Percentiles rank a stretch among this genome's conserved stretches.
Evolutionary conservation across 2,329 filamentous ascomycete species (phyloP).

Genomic region (Chalaropsis ovoidea): DNA sequence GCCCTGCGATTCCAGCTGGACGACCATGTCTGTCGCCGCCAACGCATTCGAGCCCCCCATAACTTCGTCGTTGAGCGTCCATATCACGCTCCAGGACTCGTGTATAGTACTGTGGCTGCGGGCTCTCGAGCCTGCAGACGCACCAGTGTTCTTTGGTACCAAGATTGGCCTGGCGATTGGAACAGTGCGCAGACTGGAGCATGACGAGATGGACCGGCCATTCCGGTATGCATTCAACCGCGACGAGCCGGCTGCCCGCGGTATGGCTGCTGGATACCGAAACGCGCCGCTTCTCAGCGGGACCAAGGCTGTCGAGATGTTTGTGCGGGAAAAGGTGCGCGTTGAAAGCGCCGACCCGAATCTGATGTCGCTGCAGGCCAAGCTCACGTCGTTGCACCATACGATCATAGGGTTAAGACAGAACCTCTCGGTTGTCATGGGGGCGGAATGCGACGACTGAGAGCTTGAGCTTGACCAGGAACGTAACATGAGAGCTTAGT

Average conservation of each 20-base stretch:
- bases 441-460: slow-evolving; percentile 38
- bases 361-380: slow-evolving; percentile 71
- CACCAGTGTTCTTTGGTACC: slow-evolving; percentile 50
- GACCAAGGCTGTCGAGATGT: slow-evolving; percentile 49
- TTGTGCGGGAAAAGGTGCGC: slow-evolving; percentile 78
- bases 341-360: slow-evolving; percentile 85
- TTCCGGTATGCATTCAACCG: slow-evolving; percentile 50
- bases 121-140: slow-evolving; percentile 56
- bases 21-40: slow-evolving; percentile 36
- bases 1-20: slow-evolving; percentile 37
- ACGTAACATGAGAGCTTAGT: neutral
- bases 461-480: neutral
- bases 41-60: slow-evolving; percentile 37
- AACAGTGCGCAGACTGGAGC: slow-evolving; percentile 52
- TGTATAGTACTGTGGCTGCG: slow-evolving; percentile 60
- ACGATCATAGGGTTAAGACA: slow-evolving; percentile 58
- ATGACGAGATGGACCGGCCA: slow-evolving; percentile 69
- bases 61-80: slow-evolving; percentile 60
- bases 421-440: slow-evolving; percentile 71
- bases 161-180: slow-evolving; percentile 63
- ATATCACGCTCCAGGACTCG: slow-evolving; percentile 60
- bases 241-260: slow-evolving; percentile 15
- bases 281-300: slow-evolving; percentile 26
- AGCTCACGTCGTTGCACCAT: slow-evolving; percentile 67
- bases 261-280: neutral